These are phyloP conservation scores for Pseudozyma sp. DNA, from an alignment of 1,284 basidiomycete species.

Conservation along the genomic window DNA sequence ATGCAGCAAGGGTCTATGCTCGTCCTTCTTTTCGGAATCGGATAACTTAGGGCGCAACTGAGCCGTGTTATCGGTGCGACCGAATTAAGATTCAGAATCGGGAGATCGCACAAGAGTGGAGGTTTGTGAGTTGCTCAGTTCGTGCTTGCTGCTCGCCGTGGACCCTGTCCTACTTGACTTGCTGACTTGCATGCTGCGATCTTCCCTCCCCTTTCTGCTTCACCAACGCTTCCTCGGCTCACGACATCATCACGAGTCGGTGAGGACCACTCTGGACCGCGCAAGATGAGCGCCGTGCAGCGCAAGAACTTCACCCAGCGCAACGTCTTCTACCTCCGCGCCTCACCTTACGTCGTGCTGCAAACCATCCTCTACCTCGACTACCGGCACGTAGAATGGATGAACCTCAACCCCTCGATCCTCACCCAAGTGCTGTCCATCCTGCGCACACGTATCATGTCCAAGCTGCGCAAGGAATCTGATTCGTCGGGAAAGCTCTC, in stretches of 20 bases:
- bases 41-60: no score
- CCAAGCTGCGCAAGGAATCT: conserved; percentile 65
- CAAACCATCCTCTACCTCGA: conserved; percentile 70
- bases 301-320: conserved; percentile 58
- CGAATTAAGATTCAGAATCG: no score
- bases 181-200: no score
- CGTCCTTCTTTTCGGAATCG: background rate
- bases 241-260: no score
- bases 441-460: conserved; percentile 64
- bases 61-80: no score
- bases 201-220: background rate
- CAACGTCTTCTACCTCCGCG: conserved; percentile 69
- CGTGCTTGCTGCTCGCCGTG: no score
- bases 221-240: no score
- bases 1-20: conserved; percentile 34
- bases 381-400: conserved; percentile 69
- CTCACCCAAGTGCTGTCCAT: conserved; percentile 60
- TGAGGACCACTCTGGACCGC: no score
- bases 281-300: conserved; percentile 25
- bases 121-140: no score
- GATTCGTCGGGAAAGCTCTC: conserved; percentile 58
- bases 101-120: no score
- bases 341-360: conserved; percentile 67
- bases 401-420: conserved; percentile 62
- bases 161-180: no score